Percentiles rank a stretch among this genome's conserved stretches.
Evolutionary conservation across 2,329 filamentous ascomycete species (phyloP).

Genomic region (Dothideomycetes sp.): DNA sequence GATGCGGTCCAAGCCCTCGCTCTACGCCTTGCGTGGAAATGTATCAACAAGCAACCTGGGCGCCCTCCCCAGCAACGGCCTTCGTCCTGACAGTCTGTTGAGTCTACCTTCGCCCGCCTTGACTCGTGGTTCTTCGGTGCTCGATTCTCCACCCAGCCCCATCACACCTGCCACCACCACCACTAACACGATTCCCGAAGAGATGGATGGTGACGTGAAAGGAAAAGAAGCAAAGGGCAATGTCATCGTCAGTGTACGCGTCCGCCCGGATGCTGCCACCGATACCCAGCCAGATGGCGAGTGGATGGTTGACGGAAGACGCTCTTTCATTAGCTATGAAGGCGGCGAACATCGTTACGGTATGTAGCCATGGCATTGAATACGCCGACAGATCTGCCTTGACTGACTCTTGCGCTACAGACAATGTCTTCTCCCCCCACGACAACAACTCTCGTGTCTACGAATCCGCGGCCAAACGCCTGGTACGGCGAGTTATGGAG

Average conservation of each 20-base stretch:
- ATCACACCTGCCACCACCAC: slow-evolving; percentile 81
- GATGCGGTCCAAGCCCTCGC: slow-evolving; percentile 20
- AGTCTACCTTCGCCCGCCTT: slow-evolving; percentile 75
- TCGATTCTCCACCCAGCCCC: slow-evolving; percentile 85
- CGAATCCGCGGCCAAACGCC: slow-evolving; percentile 82
- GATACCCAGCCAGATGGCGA: slow-evolving; percentile 61
- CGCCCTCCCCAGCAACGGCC: slow-evolving; percentile 63
- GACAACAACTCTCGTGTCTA: slow-evolving; percentile 95
- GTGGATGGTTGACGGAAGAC: slow-evolving; percentile 84
- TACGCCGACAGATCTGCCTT: background rate
- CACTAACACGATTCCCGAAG: slow-evolving; percentile 48
- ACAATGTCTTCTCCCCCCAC: slow-evolving; percentile 91
- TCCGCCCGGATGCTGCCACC: slow-evolving; percentile 70
- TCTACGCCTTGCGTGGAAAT: slow-evolving; percentile 44
- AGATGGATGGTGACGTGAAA: slow-evolving; percentile 17
- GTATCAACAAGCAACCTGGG: slow-evolving; percentile 32
- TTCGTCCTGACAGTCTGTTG: slow-evolving; percentile 59
- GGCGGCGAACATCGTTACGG: slow-evolving; percentile 89
- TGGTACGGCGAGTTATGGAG: slow-evolving; percentile 96
- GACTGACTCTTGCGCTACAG: slow-evolving; percentile 37
- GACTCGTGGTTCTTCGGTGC: slow-evolving; percentile 83
- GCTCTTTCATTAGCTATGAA: slow-evolving; percentile 77
- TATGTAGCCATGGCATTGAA: slow-evolving; percentile 35
- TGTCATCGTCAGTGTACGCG: slow-evolving; percentile 88
- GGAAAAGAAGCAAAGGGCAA: slow-evolving; percentile 78